These are phyloP conservation scores for Paxillus rubicundulus DNA, from an alignment of 768 basidiomycete species.

Conservation along the genomic window DNA sequence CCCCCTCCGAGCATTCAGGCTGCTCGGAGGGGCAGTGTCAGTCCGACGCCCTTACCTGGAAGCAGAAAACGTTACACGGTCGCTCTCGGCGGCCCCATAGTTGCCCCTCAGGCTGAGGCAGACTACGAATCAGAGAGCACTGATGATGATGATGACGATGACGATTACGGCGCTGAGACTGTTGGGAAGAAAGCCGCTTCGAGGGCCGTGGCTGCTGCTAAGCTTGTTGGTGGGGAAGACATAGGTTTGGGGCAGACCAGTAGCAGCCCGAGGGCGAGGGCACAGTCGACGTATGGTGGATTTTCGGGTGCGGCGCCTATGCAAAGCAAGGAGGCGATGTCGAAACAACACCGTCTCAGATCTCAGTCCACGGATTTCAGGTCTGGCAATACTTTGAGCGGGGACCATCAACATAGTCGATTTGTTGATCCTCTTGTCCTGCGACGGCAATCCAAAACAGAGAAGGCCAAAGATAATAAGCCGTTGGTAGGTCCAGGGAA, in stretches of 20 bases:
- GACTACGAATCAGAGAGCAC: slow-evolving; percentile 32
- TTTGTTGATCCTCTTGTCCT: slow-evolving; percentile 79
- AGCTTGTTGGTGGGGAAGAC: slow-evolving; percentile 28
- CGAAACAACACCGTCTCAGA: slow-evolving; percentile 31
- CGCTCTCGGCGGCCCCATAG: slow-evolving; percentile 73
- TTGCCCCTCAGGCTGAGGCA: slow-evolving; percentile 29
- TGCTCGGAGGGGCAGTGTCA: slow-evolving; percentile 53
- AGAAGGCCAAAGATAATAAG: slow-evolving; percentile 40
- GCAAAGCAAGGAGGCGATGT: slow-evolving; percentile 28
- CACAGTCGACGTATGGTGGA: slow-evolving; percentile 57
- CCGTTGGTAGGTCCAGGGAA: slow-evolving; percentile 38
- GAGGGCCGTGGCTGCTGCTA: slow-evolving; percentile 33
- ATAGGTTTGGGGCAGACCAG: slow-evolving; percentile 9
- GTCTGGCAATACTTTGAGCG: slow-evolving; percentile 14
- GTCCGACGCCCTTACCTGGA: slow-evolving; percentile 59
- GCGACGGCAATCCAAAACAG: slow-evolving; percentile 58
- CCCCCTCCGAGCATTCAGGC: slow-evolving; percentile 42
- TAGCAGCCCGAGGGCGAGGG: slow-evolving; percentile 39
- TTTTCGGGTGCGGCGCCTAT: slow-evolving; percentile 18
- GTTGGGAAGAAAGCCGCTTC: slow-evolving; percentile 51
- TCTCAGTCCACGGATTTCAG: slow-evolving; percentile 40
- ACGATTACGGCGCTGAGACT: slow-evolving; percentile 40
- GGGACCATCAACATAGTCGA: slow-evolving; percentile 28
- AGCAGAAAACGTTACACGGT: slow-evolving; percentile 79
- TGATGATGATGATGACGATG: slow-evolving; percentile 39